phyloP scores from a whole-genome alignment of 176 grass and related monocot genomes.

The Phoenix roebelenii region DNA sequence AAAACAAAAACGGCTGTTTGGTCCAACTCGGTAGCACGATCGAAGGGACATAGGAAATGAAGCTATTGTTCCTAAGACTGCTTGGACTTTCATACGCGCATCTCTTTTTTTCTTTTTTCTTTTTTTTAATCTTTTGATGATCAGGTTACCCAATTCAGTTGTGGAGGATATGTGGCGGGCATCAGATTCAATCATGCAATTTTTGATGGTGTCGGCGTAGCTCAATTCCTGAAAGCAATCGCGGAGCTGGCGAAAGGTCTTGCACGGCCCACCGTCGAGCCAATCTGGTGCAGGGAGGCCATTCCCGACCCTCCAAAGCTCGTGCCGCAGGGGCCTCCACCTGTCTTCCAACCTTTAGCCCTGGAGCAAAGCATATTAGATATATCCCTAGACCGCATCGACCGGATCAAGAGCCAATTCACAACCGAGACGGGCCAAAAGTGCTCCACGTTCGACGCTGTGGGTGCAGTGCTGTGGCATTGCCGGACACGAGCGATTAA shows the following conservation, averaged over 20 bases:
- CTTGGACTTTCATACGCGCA: no score
- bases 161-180: constrained; percentile 43
- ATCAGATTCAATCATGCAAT: no score
- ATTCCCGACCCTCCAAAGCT: constrained; percentile 38
- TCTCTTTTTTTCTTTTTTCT: no score
- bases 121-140: no score
- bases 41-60: no score
- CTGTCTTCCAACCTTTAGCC: constrained; percentile 29
- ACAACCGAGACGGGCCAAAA: constrained; percentile 43
- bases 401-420: constrained; percentile 40
- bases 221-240: no score
- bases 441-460: constrained; percentile 60
- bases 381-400: constrained; percentile 35
- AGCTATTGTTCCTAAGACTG: no score
- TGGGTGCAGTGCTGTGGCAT: constrained; percentile 47
- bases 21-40: no score
- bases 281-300: constrained; percentile 50
- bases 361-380: constrained; percentile 42
- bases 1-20: no score
- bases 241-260: constrained; percentile 51
- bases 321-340: constrained; percentile 20
- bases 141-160: no score
- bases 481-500: constrained; percentile 46
- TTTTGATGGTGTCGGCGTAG: no score
- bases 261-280: constrained; percentile 25